Base-by-base conservation (phyloP, 768 basidiomycete genomes). In the Collybia mongolica region DNA sequence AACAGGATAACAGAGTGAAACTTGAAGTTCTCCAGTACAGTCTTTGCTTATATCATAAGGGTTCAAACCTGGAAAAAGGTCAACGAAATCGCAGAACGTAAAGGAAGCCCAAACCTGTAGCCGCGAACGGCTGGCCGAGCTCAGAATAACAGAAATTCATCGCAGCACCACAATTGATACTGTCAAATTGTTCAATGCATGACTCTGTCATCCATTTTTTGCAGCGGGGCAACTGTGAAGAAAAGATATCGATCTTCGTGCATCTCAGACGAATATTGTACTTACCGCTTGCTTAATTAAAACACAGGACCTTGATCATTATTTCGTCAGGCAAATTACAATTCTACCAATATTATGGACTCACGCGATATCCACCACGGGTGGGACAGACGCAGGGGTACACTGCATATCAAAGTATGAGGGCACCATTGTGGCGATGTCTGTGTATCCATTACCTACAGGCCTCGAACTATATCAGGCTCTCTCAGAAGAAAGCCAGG, bases 1-100 rank as follows among this genome's bases (percentile, higher is more conserved):
- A 15, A 81, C 69, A 1, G 82, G 79, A 57, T 87, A 84, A 62
- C 86, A 88, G 9, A 85, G 72, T 0, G 72, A 73, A 2, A 74
- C 75, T 1, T 45, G 55, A 8, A 78, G 62, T 23, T 65, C 60
- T 50, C 82, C 76, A 54, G 78, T 75, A 49, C 86, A 89, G 26
- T 71, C 65, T 58, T 77, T 76, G 59, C 77, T 84, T 44, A 92
- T 78, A 58, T 92, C 88, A 60, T 92, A 90, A 1, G 79, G 80
- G 60, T 84, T 83, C 63, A 68, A 66, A 12, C 72, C 74, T 74
- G 44, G 32, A 14, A 12, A n/a, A 12, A 6, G 9, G 17, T 9
- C 3, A 36, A 35, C 22, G 35, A 26, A 22, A 43, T 29, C 6
- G 23, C 23, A 14, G 23, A 7, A 32, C 14, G 35, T 4, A 54